Percentiles rank a stretch among this genome's conserved stretches.
Evolutionary conservation across 768 basidiomycete genomes (phyloP).

Genomic region (Mycena kentingensis): DNA sequence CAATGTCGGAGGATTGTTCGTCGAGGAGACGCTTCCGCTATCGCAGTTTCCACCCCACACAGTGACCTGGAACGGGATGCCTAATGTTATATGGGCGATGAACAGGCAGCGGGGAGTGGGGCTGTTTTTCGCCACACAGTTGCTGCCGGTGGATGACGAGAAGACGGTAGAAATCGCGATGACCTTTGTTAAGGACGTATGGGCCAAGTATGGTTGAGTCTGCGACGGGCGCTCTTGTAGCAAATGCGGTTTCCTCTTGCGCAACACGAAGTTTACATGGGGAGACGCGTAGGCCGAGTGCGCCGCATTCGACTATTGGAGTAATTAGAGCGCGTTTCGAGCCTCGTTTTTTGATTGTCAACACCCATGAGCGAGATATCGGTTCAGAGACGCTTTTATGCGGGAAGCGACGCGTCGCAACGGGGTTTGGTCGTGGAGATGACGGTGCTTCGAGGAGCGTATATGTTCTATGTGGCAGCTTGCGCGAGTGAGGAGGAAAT

Average conservation of each 20-base stretch:
- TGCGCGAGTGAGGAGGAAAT: constrained; percentile 52
- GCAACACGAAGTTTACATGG: no score
- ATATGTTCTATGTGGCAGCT: constrained; percentile 83
- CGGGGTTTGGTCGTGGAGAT: constrained; percentile 68
- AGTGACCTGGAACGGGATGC: constrained; percentile 21
- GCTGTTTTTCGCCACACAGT: constrained; percentile 18
- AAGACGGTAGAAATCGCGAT: constrained; percentile 9
- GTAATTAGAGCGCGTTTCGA: not conserved
- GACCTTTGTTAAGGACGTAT: constrained; percentile 13
- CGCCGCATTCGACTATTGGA: no score
- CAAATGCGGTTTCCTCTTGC: no score
- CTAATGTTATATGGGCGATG: constrained; percentile 20
- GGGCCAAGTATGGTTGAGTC: constrained; percentile 4
- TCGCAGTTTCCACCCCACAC: constrained; percentile 11
- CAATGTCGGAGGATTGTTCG: constrained; percentile 6
- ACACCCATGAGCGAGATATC: constrained; percentile 33
- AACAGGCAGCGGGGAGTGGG: constrained; percentile 9
- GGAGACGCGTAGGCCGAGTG: no score
- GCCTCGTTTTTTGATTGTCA: not conserved
- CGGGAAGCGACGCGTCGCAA: constrained; percentile 49
- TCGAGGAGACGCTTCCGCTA: constrained; percentile 8
- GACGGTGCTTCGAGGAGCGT: constrained; percentile 67
- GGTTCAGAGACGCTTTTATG: constrained; percentile 51
- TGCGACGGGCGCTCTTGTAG: no score
- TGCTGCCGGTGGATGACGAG: constrained; percentile 18